Percentiles rank a stretch among this genome's conserved stretches.
Conservation (phyloP, 305 asterid species). For the Solanum hybrid region DNA sequence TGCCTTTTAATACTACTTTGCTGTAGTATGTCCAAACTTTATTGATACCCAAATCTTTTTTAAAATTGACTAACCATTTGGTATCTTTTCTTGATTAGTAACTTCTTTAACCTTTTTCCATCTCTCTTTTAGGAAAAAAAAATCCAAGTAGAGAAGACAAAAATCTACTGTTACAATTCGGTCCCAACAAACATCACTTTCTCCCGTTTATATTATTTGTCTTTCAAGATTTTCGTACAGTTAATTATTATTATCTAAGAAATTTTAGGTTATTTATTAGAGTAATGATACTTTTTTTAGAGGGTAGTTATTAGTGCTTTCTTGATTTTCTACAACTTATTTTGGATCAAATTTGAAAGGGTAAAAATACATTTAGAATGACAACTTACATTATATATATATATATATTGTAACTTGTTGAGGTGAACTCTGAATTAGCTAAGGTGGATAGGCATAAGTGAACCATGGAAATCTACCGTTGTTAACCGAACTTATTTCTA, state of each 20-base stretch:
- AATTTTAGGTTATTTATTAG: background rate
- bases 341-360: background rate
- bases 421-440: background rate
- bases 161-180: background rate
- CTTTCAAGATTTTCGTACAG: background rate
- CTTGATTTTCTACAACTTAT: background rate
- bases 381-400: background rate
- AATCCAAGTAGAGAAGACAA: background rate
- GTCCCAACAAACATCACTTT: background rate
- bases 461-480: background rate
- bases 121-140: background rate
- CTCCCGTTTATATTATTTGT: background rate
- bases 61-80: background rate
- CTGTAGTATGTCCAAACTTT: background rate
- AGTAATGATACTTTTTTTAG: background rate
- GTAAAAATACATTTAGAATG: background rate
- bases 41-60: background rate
- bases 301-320: background rate
- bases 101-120: background rate
- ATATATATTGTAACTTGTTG: background rate
- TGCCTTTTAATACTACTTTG: background rate
- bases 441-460: background rate
- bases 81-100: background rate
- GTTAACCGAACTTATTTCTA: background rate
- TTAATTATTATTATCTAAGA: background rate